These are phyloP conservation scores for Cladosporium sp. DNA, from an alignment of 2,329 filamentous ascomycete species.

Conservation along the genomic window DNA sequence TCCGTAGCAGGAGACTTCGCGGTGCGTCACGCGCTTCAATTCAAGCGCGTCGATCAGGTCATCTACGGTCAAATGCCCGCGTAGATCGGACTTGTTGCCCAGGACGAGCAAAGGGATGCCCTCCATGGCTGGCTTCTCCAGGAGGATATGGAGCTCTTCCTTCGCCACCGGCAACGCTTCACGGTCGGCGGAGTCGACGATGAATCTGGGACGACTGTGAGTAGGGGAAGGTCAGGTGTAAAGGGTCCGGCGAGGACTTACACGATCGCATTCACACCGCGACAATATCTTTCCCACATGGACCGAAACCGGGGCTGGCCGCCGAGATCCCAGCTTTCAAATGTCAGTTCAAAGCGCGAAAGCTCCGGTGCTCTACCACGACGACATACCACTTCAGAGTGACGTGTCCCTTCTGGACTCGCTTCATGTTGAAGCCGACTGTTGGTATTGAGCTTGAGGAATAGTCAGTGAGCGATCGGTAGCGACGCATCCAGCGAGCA, in stretches of 20 bases:
- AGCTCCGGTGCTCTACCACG: background rate
- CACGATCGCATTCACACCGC: conserved; percentile 94
- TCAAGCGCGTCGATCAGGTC: conserved; percentile 91
- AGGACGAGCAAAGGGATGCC: conserved; percentile 90
- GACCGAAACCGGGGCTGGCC: conserved; percentile 93
- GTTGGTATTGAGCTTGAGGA: conserved; percentile 85
- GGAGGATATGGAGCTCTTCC: conserved; percentile 84
- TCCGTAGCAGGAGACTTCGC: conserved; percentile 96
- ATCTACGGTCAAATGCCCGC: conserved; percentile 85
- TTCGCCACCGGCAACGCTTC: conserved; percentile 74
- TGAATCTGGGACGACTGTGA: conserved; percentile 54
- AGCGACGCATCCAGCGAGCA: background rate
- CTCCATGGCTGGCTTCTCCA: conserved; percentile 75
- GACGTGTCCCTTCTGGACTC: conserved; percentile 94
- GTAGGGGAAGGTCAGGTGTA: background rate
- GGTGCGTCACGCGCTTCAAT: conserved; percentile 78
- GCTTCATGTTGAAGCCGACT: conserved; percentile 98
- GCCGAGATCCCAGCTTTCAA: conserved; percentile 79
- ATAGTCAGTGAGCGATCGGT: conserved; percentile 25
- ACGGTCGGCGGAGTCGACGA: conserved; percentile 90
- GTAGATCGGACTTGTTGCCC: conserved; percentile 94
- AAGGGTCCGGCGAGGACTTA: conserved; percentile 35
- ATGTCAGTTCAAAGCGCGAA: conserved; percentile 20
- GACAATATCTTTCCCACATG: conserved; percentile 99
- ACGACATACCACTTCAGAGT: conserved; percentile 74